These are phyloP conservation scores for Ulvella scutata DNA, from an alignment of 139 green algal species.

Conservation along the genomic window DNA sequence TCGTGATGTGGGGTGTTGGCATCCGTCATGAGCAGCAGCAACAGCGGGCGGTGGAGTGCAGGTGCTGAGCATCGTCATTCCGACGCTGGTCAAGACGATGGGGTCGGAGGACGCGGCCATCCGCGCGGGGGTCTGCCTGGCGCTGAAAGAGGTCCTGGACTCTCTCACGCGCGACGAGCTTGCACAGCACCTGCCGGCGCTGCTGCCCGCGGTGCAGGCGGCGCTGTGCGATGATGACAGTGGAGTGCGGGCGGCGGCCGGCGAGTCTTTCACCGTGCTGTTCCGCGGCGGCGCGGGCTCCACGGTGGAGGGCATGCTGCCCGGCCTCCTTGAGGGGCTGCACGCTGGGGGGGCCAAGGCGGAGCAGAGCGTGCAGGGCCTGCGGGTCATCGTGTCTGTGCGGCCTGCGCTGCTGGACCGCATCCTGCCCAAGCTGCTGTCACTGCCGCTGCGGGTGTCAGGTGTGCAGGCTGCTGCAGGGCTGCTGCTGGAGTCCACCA, in stretches of 20 bases:
- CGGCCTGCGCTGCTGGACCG: conserved; percentile 46
- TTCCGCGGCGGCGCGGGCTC: conserved; percentile 51
- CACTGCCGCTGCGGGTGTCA: conserved; percentile 25
- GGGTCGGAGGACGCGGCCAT: conserved; percentile 10
- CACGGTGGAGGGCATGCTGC: conserved; percentile 71
- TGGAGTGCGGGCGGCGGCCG: conserved; percentile 57
- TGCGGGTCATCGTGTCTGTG: conserved; percentile 69
- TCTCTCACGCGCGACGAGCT: conserved; percentile 65
- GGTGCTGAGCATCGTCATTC: conserved; percentile 73
- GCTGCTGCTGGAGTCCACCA: conserved; percentile 26
- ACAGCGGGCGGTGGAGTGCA: conserved; percentile 71
- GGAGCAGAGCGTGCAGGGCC: conserved; percentile 56
- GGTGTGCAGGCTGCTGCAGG: conserved; percentile 42
- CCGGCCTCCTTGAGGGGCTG: conserved; percentile 37
- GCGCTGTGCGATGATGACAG: conserved; percentile 69
- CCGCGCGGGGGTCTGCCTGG: conserved; percentile 40
- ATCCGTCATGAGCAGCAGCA: too few species aligned
- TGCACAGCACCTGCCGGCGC: conserved; percentile 54
- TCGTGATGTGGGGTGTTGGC: too few species aligned
- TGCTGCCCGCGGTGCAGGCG: conserved; percentile 65
- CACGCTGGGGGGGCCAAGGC: conserved; percentile 31
- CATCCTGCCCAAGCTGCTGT: conserved; percentile 64
- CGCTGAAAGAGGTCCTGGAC: conserved; percentile 65
- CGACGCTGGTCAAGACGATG: conserved; percentile 71
- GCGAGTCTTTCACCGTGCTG: conserved; percentile 70